phyloP scores from a whole-genome alignment of 257 asterid species.

The Nicotiana obtusifolia region DNA sequence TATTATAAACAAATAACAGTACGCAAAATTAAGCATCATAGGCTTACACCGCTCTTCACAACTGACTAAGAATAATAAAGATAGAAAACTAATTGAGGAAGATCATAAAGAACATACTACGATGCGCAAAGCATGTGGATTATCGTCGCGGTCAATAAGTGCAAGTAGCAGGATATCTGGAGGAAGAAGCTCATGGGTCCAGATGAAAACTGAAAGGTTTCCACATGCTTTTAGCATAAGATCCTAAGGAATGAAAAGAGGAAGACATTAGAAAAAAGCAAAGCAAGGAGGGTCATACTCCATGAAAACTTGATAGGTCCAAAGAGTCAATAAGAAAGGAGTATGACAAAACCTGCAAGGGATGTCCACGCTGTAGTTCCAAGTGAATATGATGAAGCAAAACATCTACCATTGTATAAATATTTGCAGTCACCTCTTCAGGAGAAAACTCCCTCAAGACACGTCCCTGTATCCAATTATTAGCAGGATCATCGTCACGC shows the following conservation, averaged over 20 bases:
- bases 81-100: conserved; percentile 10
- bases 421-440: conserved; percentile 93
- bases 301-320: conserved; percentile 8
- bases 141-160: conserved; percentile 93
- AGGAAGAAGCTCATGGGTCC: conserved; percentile 95
- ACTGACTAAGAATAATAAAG: conserved; percentile 2
- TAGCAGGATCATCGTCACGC: conserved; percentile 13
- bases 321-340: conserved; percentile 15
- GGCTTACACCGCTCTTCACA: neutral
- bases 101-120: conserved; percentile 55
- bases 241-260: conserved; percentile 53
- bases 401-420: conserved; percentile 94
- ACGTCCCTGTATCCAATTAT: conserved; percentile 57
- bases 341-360: conserved; percentile 65
- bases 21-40: neutral
- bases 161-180: conserved; percentile 85
- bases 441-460: conserved; percentile 94
- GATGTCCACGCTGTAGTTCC: conserved; percentile 88
- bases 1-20: neutral
- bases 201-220: conserved; percentile 76
- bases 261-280: neutral
- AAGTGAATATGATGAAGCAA: conserved; percentile 75
- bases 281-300: neutral
- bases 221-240: conserved; percentile 77
- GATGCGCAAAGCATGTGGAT: conserved; percentile 82